Conservation (phyloP, 2,329 filamentous ascomycete species). For the Verticillium nubilum region DNA sequence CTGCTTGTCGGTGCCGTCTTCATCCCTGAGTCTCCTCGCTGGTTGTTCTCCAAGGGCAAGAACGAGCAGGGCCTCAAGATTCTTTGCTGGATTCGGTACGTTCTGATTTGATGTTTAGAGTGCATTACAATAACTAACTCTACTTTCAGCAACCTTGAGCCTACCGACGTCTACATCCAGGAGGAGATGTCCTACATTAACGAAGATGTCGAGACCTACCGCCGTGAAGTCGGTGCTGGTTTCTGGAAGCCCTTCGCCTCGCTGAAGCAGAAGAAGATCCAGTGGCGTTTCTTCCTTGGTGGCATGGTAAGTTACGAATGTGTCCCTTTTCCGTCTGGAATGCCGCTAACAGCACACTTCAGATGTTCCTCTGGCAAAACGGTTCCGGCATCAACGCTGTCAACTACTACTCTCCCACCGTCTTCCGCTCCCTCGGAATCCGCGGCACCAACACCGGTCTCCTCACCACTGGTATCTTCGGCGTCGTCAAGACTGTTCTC, state of each 20-base stretch:
- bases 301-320: conserved; percentile 36
- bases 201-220: conserved; percentile 60
- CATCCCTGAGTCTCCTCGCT: conserved; percentile 62
- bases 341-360: background rate
- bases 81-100: conserved; percentile 52
- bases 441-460: conserved; percentile 38
- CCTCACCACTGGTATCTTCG: conserved; percentile 68
- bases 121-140: conserved; percentile 12
- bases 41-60: conserved; percentile 59
- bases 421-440: conserved; percentile 53
- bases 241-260: conserved; percentile 70
- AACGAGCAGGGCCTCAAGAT: conserved; percentile 53
- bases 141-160: conserved; percentile 38
- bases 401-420: conserved; percentile 68
- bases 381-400: conserved; percentile 67
- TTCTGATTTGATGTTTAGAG: background rate
- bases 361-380: conserved; percentile 75
- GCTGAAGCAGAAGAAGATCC: conserved; percentile 49
- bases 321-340: background rate
- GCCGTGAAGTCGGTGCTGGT: conserved; percentile 57
- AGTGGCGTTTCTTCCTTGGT: conserved; percentile 69
- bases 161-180: conserved; percentile 58
- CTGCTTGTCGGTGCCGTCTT: conserved; percentile 54
- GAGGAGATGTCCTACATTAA: conserved; percentile 71
- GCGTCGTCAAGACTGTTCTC: conserved; percentile 66